Evolutionary conservation across 163 green algal genomes (phyloP), one percentile per base, ranked within the genome.

Genomic region (Prototheca stagnorum): DNA sequence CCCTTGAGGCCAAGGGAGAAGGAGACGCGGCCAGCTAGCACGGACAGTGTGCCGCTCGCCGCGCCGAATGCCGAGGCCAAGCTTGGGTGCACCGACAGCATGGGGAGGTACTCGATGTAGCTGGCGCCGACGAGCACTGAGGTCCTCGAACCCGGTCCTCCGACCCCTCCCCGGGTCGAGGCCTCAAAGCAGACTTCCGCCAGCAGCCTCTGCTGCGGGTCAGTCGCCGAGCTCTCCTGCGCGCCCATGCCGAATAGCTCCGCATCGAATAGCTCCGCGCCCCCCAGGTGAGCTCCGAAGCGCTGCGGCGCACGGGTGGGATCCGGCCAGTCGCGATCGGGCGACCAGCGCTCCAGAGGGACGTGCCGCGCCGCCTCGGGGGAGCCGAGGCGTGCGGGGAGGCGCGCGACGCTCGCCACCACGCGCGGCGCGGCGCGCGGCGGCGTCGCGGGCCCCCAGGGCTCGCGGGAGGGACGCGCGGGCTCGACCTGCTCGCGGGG

Each of bases 151-250:
- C 11, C 41, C 6, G 21, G 1, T 12, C 5, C 14, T 16, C 43
- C 29, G 29, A 23, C 11, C 36, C 5, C 22, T 23, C 14, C 8
- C 1, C 7, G 22, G 21, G 40, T 15, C 11, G 5, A 28, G 21
- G 40, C 15, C 40, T 47, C 40, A 21, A 21, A 47, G 22, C 40
- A 47, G 17, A 7, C 40, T 23, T 72, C 62, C 35, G 65, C 25
- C 31, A 72, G 46, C 36, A 72, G 33, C 24, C 85, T 69, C 44
- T 95, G 85, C 62, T 95, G 85, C 2, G 86, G 83, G 56, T 96
- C 86, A 61, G 92, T 82, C 0, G 81, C 61, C 6, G 48, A 34
- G 4, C 77, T 19, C 37, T 44, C 37, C 16, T n/a, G 37, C 9
- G 16, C 23, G 37, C 37, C 37, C 9, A 44, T 21, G 16, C 37